Evolutionary conservation across 148 eudicot species (phyloP).

Genomic region (Camellia japonica): DNA sequence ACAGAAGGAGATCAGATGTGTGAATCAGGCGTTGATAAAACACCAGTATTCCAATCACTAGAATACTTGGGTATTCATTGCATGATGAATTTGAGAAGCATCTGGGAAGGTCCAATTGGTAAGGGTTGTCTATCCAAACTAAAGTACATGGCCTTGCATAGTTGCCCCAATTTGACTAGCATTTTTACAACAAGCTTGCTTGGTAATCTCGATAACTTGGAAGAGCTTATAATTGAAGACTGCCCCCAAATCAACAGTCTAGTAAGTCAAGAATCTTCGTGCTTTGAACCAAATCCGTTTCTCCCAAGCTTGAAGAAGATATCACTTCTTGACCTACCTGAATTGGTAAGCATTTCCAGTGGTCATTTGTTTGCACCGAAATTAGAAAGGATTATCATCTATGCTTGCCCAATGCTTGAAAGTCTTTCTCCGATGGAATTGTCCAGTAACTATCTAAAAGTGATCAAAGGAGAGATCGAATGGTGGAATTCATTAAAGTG

Average conservation of each 20-base stretch:
- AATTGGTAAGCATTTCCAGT: constrained; percentile 13
- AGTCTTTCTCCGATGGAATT: constrained; percentile 10
- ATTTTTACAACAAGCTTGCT: constrained; percentile 9
- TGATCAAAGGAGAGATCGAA: constrained; percentile 17
- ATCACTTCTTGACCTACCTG: constrained; percentile 19
- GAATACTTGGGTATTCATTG: neutral
- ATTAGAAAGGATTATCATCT: constrained; percentile 6
- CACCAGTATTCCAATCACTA: neutral
- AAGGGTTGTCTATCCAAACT: neutral
- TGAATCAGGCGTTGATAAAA: neutral
- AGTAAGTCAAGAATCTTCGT: neutral
- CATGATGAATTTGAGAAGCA: constrained; percentile 7
- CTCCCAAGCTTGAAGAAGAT: constrained; percentile 17
- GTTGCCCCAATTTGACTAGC: constrained; percentile 17
- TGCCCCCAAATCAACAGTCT: constrained; percentile 17
- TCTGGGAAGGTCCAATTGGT: neutral
- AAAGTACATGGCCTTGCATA: constrained; percentile 10
- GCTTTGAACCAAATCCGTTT: neutral
- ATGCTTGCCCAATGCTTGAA: constrained; percentile 9
- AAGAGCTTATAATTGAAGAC: constrained; percentile 20
- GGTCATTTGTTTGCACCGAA: constrained; percentile 12
- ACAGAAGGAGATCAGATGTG: neutral
- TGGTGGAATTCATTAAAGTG: constrained; percentile 20
- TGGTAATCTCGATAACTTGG: constrained; percentile 3
- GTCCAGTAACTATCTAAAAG: neutral